phyloP scores from a whole-genome alignment of 148 eudicot genomes.

The Gaultheria prostrata region DNA sequence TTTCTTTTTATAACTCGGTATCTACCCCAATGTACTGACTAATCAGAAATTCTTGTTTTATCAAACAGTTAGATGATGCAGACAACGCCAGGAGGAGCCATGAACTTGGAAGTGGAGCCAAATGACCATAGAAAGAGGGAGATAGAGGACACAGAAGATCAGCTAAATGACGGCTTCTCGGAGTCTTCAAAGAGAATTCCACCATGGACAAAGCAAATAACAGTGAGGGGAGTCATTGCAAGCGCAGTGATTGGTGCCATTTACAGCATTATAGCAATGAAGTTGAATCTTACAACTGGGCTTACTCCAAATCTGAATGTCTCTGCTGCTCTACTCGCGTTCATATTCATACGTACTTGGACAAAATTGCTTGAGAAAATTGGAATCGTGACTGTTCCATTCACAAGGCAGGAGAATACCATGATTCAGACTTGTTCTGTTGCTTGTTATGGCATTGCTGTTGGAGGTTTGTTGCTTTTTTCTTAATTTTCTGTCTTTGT shows the following conservation, averaged over 20 bases:
- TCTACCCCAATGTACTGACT: not conserved
- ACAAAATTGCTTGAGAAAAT: conserved; percentile 43
- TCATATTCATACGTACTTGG: conserved; percentile 57
- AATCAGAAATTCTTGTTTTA: not conserved
- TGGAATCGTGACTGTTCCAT: conserved; percentile 56
- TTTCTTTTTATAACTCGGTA: not conserved
- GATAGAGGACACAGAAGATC: conserved; percentile 25
- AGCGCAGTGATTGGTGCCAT: conserved; percentile 56
- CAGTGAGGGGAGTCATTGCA: conserved; percentile 55
- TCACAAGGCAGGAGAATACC: conserved; percentile 82
- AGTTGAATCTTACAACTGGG: conserved; percentile 70
- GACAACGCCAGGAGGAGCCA: not conserved
- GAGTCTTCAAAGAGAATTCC: conserved; percentile 35
- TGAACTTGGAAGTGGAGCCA: not conserved
- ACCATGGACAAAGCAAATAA: conserved; percentile 77
- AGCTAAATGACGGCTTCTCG: not conserved
- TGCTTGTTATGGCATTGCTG: conserved; percentile 83
- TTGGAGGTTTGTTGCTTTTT: conserved; percentile 52
- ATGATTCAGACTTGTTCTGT: conserved; percentile 91
- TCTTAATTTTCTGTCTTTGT: not conserved
- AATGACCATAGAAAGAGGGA: conserved; percentile 17
- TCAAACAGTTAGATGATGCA: not conserved
- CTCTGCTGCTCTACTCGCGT: conserved; percentile 83
- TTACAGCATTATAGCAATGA: conserved; percentile 76
- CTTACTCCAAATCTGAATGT: conserved; percentile 74